These are phyloP conservation scores for Sporisorium reilianum DNA, from an alignment of 1,284 basidiomycete genomes.

Conservation along the genomic window DNA sequence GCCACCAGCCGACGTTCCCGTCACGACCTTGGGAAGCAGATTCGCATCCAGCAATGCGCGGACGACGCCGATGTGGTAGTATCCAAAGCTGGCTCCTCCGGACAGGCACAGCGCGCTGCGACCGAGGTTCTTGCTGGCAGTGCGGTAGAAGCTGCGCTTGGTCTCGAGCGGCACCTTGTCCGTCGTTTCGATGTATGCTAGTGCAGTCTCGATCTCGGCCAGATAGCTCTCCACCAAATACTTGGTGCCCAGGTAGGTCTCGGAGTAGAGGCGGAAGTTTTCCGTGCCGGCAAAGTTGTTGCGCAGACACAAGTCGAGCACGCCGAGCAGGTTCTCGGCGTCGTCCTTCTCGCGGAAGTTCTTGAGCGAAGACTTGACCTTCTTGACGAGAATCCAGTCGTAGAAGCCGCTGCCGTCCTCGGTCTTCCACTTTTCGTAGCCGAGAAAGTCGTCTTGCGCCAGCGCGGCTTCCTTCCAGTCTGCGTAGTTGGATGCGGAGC, in stretches of 20 bases:
- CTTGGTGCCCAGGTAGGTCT: constrained; percentile 74
- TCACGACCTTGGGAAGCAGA: constrained; percentile 86
- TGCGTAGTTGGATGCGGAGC: constrained; percentile 79
- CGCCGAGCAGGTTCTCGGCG: constrained; percentile 81
- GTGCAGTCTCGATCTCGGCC: constrained; percentile 54
- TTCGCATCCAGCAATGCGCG: constrained; percentile 89
- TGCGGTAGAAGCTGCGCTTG: constrained; percentile 92
- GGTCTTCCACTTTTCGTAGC: constrained; percentile 63
- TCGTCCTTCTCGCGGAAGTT: constrained; percentile 82
- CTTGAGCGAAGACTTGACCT: constrained; percentile 57
- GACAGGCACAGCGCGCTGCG: constrained; percentile 90
- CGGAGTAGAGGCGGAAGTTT: constrained; percentile 87
- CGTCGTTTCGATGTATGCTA: constrained; percentile 53
- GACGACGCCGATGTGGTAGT: constrained; percentile 87
- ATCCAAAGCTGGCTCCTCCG: constrained; percentile 93
- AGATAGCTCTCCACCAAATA: constrained; percentile 61
- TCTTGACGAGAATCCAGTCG: constrained; percentile 68
- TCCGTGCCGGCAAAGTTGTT: constrained; percentile 96
- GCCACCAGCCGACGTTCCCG: constrained; percentile 91
- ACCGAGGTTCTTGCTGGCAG: constrained; percentile 87
- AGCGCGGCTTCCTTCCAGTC: constrained; percentile 86
- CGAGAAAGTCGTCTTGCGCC: constrained; percentile 76
- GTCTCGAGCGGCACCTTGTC: constrained; percentile 80
- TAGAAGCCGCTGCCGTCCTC: constrained; percentile 64
- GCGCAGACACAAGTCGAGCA: constrained; percentile 90